Conservation (phyloP, 2,329 filamentous ascomycete genomes). For the Gnomoniopsis sp. region DNA sequence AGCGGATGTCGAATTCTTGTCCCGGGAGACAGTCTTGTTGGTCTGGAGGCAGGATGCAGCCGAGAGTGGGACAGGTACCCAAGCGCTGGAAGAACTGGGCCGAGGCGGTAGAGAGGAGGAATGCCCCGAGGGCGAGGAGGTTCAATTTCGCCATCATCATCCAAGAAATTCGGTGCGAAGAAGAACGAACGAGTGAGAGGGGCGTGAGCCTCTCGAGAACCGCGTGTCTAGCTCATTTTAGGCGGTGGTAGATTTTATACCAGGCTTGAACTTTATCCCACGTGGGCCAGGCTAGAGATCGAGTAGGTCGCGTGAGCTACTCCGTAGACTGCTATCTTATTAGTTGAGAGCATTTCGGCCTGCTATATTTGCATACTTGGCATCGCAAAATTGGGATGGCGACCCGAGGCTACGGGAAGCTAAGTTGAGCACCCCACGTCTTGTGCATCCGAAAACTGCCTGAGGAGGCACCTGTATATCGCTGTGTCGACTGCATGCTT, state of each 20-base stretch:
- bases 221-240: not conserved
- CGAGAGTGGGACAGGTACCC: conserved; percentile 55
- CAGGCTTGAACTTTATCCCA: not conserved
- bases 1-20: conserved; percentile 78
- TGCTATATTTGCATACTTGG: not conserved
- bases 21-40: conserved; percentile 78
- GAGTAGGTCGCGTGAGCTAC: not conserved
- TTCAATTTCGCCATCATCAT: not conserved
- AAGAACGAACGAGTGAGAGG: not conserved
- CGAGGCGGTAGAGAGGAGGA: conserved; percentile 37
- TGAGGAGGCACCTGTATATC: not conserved
- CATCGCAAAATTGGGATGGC: not conserved
- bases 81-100: conserved; percentile 60
- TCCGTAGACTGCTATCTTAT: not conserved
- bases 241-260: not conserved
- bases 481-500: not conserved
- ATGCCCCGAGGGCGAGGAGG: conserved; percentile 27
- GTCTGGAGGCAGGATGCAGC: conserved; percentile 59
- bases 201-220: not conserved
- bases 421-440: not conserved
- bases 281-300: not conserved
- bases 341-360: not conserved
- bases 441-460: not conserved
- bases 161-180: too few species aligned
- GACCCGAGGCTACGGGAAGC: not conserved